Conservation (phyloP, 2,329 filamentous ascomycete genomes). For the Cercospora zeae-maydis region DNA sequence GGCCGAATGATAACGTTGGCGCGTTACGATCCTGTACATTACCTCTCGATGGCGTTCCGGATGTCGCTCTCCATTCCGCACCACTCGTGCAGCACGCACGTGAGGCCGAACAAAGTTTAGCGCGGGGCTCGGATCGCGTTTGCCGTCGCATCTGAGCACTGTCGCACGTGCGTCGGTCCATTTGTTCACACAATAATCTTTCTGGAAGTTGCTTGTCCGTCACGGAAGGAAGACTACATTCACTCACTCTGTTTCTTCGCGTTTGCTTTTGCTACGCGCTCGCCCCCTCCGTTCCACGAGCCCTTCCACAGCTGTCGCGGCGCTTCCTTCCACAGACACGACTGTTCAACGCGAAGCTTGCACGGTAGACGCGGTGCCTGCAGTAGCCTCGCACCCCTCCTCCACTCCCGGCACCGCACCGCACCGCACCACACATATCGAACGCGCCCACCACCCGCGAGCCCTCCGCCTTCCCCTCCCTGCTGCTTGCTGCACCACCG, state of each 20-base stretch:
- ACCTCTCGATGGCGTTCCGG: neutral
- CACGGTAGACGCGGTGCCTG: conserved; percentile 5
- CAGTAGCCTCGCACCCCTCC: conserved; percentile 10
- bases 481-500: neutral
- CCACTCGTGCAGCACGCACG: neutral
- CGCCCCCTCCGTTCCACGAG: neutral
- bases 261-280: neutral
- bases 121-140: neutral
- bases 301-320: neutral
- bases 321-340: neutral
- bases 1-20: neutral
- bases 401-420: neutral
- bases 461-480: neutral
- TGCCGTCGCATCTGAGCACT: neutral
- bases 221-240: neutral
- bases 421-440: neutral
- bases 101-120: neutral
- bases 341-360: conserved; percentile 1
- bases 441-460: neutral
- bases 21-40: neutral
- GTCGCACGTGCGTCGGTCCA: neutral
- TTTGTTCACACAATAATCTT: conserved; percentile 2
- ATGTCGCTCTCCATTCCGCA: neutral
- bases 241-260: neutral
- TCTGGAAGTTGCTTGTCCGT: neutral